phyloP scores from a whole-genome alignment of 2,329 filamentous ascomycete species.

The Seiridium cupressi region DNA sequence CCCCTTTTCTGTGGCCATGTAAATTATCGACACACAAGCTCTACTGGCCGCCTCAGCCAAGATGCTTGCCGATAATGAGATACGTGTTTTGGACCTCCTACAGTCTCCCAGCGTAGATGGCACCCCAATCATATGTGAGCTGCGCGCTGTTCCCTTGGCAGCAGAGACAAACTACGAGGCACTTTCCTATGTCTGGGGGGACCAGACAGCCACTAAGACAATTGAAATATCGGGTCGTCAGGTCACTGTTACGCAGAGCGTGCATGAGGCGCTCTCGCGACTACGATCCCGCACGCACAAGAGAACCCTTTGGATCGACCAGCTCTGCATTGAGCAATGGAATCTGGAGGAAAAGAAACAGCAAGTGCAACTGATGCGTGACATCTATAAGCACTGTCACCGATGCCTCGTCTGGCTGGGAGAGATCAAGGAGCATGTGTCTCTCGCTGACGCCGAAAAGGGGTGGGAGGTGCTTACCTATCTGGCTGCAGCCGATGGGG shows the following conservation, averaged over 20 bases:
- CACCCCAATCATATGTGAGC: background rate
- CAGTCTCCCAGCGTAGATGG: background rate
- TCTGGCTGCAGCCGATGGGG: background rate
- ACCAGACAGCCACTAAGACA: background rate
- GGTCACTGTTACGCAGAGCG: slow-evolving; percentile 3
- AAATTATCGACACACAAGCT: background rate
- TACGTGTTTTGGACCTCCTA: background rate
- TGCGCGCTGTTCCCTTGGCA: background rate
- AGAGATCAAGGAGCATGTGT: background rate
- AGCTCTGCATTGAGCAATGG: slow-evolving; percentile 11
- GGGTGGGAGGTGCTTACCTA: background rate
- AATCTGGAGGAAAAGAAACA: slow-evolving; percentile 8
- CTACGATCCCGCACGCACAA: background rate
- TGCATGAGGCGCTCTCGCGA: background rate
- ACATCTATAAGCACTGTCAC: slow-evolving; percentile 9
- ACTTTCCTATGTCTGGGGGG: slow-evolving; percentile 13
- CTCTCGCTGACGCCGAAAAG: slow-evolving; percentile 1
- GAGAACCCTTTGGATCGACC: slow-evolving; percentile 10
- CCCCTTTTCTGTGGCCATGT: background rate
- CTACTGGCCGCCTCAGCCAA: background rate
- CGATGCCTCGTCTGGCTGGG: slow-evolving; percentile 7
- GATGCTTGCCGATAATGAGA: background rate
- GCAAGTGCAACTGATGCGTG: slow-evolving; percentile 9
- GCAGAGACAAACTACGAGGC: slow-evolving; percentile 4
- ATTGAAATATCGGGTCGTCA: background rate